Base-by-base conservation (phyloP, 441 rosid genomes). In the Breynia disticha region DNA sequence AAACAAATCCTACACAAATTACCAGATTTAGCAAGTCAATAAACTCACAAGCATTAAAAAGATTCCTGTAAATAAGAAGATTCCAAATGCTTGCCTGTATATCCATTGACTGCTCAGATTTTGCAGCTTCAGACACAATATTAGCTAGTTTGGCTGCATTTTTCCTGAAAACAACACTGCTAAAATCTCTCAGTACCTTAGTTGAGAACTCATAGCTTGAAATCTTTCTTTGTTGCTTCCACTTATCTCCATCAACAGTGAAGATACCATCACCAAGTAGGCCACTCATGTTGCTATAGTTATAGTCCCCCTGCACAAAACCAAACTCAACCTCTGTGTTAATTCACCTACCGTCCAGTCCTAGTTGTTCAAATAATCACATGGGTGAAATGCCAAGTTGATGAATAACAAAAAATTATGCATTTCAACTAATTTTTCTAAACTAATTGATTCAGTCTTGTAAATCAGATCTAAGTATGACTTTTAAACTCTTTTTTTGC, bases 181-280 rank as follows among this genome's bases (percentile, higher is more conserved):
- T 79, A 48, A 72, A 76, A 19, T 74, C 79, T 59, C 80, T 72
- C 62, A 79, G 28, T 12, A 72, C 78, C 44, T 52, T 76, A 0
- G 78, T 74, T 14, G 85, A 76, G 61, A 79, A 79, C 63, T 79
- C 84, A 11, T 68, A 20, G 68, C 79, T 79, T 0, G 77, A 65
- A 18, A 73, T 16, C 68, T 79, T 79, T 50, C 84, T 67, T 67
- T 79, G 79, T 24, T 74, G 67, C 3, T 76, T 76, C 81, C 81
- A 79, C 57, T 76, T 76, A 0, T 76, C 68, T 7, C 81, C 84
- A 51, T 79, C 81, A 1, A 73, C 84, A 0, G 74, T 18, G 56
- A 79, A 79, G 17, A 79, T 79, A 8, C 84, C 81, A 37, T 79
- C 76, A 20, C 84, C 84, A 2, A 78, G 64, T 13, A 78, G 59